phyloP scores from a whole-genome alignment of 1,284 basidiomycete species.

The Ustilago bromivora region DNA sequence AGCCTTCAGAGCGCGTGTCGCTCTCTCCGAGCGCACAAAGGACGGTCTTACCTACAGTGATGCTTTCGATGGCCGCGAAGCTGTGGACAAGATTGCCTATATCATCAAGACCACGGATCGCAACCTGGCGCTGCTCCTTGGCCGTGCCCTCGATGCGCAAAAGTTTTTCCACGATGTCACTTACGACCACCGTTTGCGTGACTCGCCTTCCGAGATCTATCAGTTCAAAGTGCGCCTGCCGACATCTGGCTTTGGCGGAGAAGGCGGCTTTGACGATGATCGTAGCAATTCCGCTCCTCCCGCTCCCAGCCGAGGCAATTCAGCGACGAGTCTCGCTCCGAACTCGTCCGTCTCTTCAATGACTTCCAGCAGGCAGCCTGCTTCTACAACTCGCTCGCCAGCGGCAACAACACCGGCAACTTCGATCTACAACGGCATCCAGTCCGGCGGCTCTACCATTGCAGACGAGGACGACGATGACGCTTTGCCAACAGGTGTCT shows the following conservation, averaged over 20 bases:
- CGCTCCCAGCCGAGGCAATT: conserved; percentile 40
- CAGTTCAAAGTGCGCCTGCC: conserved; percentile 83
- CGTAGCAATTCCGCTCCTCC: conserved; percentile 23
- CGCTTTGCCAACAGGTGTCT: conserved; percentile 90
- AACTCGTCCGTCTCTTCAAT: conserved; percentile 44
- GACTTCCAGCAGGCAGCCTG: conserved; percentile 63
- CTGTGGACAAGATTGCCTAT: conserved; percentile 94
- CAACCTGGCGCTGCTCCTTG: conserved; percentile 91
- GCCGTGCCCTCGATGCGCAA: conserved; percentile 94
- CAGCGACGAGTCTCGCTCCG: conserved; percentile 38
- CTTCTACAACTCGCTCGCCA: conserved; percentile 44
- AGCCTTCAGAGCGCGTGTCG: conserved; percentile 86
- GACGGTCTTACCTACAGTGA: conserved; percentile 96
- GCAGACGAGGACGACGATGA: conserved; percentile 71
- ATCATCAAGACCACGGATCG: conserved; percentile 98
- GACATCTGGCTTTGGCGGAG: conserved; percentile 72
- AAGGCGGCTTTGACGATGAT: conserved; percentile 47
- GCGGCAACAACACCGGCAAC: conserved; percentile 61
- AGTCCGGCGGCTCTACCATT: conserved; percentile 39
- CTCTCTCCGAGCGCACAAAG: conserved; percentile 83
- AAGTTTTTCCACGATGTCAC: conserved; percentile 99
- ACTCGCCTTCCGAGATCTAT: conserved; percentile 89
- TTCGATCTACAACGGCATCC: conserved; percentile 56
- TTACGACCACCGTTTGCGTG: conserved; percentile 94
- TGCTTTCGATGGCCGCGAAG: conserved; percentile 94